Conservation (phyloP, 2,329 filamentous ascomycete species). For the Paramyrothecium roridum region DNA sequence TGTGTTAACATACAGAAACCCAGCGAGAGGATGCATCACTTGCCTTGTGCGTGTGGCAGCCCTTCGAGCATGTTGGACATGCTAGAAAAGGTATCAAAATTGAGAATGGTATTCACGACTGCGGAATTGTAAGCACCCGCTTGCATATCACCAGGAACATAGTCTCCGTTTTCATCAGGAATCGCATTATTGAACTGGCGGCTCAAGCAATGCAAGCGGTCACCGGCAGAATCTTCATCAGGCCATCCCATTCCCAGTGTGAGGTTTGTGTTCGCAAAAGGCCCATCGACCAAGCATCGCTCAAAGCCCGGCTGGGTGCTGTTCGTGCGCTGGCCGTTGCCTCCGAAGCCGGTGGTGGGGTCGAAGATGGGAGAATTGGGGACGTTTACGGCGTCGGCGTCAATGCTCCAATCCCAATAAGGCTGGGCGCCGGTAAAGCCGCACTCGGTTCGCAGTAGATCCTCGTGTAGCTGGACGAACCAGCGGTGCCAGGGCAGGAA, state of each 20-base stretch:
- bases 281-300: neutral
- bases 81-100: slow-evolving; percentile 6
- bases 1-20: too few relatives aligned
- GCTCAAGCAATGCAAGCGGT: neutral
- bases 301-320: neutral
- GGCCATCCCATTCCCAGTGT: slow-evolving; percentile 1
- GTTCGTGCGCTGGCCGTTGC: slow-evolving; percentile 1
- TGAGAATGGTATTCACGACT: slow-evolving; percentile 8
- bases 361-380: slow-evolving; percentile 21
- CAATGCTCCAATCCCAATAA: slow-evolving; percentile 27
- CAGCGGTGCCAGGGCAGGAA: slow-evolving; percentile 34
- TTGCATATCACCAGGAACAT: slow-evolving; percentile 13
- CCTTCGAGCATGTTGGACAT: slow-evolving; percentile 12
- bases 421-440: slow-evolving; percentile 27
- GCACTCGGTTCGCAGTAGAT: slow-evolving; percentile 23
- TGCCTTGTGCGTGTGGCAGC: slow-evolving; percentile 11
- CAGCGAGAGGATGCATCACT: too few relatives aligned
- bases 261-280: neutral
- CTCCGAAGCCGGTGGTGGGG: slow-evolving; percentile 23
- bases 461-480: slow-evolving; percentile 25
- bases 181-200: slow-evolving; percentile 10
- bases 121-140: slow-evolving; percentile 5
- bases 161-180: slow-evolving; percentile 8
- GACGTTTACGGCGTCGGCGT: slow-evolving; percentile 5
- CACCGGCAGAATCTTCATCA: neutral